These are phyloP conservation scores for Microcos paniculata DNA, from an alignment of 345 rosid species.

Conservation along the genomic window DNA sequence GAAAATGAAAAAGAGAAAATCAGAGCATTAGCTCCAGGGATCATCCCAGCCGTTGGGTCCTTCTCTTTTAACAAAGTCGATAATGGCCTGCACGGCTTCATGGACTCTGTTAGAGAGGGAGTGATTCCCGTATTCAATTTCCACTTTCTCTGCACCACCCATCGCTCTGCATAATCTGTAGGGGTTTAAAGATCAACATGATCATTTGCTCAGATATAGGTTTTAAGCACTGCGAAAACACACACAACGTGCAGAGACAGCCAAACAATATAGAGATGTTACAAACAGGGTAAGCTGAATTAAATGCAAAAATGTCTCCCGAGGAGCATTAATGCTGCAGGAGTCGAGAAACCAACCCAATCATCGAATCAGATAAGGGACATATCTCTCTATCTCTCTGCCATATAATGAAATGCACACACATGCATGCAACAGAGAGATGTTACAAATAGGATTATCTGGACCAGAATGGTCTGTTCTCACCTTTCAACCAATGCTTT, in stretches of 20 bases:
- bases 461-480: neutral
- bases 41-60: slow-evolving; percentile 98
- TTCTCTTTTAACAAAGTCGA: slow-evolving; percentile 74
- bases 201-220: neutral
- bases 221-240: neutral
- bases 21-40: slow-evolving; percentile 65
- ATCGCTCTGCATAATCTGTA: slow-evolving; percentile 83
- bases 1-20: neutral
- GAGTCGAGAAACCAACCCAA: neutral
- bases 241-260: neutral
- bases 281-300: neutral
- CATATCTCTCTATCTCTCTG: neutral
- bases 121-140: slow-evolving; percentile 89
- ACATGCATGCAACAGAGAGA: too few species aligned
- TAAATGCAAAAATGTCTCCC: neutral
- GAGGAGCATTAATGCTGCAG: neutral
- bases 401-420: neutral
- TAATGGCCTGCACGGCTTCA: slow-evolving; percentile 77
- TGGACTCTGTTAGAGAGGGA: slow-evolving; percentile 78
- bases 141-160: slow-evolving; percentile 96
- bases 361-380: neutral
- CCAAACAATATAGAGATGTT: neutral
- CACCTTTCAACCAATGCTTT: slow-evolving; percentile 86
- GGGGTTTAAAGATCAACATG: neutral
- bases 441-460: neutral